Evolutionary conservation across 164 flowering plant species (phyloP).

Genomic region (Warburgia ugandensis): DNA sequence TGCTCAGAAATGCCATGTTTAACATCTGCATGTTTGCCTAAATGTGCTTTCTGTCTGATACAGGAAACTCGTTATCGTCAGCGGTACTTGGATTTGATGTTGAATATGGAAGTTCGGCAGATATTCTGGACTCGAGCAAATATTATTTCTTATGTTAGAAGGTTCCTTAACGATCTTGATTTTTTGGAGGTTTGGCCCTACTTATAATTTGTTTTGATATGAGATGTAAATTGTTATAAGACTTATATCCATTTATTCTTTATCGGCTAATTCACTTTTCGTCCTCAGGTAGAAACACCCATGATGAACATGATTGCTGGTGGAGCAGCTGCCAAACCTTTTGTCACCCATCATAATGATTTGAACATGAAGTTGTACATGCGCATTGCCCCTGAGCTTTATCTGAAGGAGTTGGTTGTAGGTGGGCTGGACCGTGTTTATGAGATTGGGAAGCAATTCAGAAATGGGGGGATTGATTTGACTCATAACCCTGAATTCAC

Average conservation of each 20-base stretch:
- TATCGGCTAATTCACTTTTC: too few relatives aligned
- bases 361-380: slow-evolving; percentile 72
- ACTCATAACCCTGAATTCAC: slow-evolving; percentile 98
- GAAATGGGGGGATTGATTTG: slow-evolving; percentile 94
- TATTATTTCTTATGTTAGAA: slow-evolving; percentile 49
- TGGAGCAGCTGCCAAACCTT: slow-evolving; percentile 94
- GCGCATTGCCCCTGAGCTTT: slow-evolving; percentile 96
- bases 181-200: slow-evolving; percentile 93
- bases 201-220: too few relatives aligned
- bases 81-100: slow-evolving; percentile 83
- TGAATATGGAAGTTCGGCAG: slow-evolving; percentile 75
- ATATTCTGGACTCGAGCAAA: slow-evolving; percentile 77
- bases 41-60: slow-evolving; percentile 7
- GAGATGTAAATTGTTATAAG: too few relatives aligned
- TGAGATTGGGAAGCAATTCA: slow-evolving; percentile 92
- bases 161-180: slow-evolving; percentile 61
- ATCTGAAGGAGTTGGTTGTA: slow-evolving; percentile 82
- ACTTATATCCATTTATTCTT: too few relatives aligned
- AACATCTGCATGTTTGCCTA: too few relatives aligned
- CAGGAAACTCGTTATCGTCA: slow-evolving; percentile 97
- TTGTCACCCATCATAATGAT: slow-evolving; percentile 92
- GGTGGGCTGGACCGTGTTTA: slow-evolving; percentile 92
- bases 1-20: too few relatives aligned
- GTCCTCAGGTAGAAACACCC: slow-evolving; percentile 86
- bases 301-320: slow-evolving; percentile 99